Percentiles rank a stretch among this genome's conserved stretches.
Conservation (phyloP, 2,329 filamentous ascomycete species). For the Penicillium italicum region DNA sequence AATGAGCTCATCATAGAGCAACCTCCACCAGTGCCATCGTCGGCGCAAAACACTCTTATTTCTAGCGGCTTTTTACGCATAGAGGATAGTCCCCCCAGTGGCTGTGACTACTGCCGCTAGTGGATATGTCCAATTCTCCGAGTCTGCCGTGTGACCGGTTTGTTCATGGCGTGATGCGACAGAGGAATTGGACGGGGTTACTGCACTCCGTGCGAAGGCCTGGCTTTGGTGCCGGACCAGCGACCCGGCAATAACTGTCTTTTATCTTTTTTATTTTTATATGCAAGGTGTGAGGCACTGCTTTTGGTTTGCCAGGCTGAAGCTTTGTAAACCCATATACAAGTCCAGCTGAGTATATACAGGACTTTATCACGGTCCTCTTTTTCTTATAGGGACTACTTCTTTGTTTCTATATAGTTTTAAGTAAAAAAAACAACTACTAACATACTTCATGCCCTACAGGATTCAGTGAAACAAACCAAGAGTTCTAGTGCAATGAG, state of each 20-base stretch:
- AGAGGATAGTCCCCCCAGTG: too few relatives aligned
- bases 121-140: neutral
- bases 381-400: too few relatives aligned
- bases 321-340: neutral
- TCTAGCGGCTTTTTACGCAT: neutral
- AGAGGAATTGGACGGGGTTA: neutral
- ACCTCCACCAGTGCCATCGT: neutral
- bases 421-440: neutral
- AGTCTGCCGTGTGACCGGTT: neutral
- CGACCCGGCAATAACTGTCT: neutral
- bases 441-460: neutral
- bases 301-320: neutral
- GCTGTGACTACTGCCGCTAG: neutral
- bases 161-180: neutral
- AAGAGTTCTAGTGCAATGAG: neutral
- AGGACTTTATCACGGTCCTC: neutral
- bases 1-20: neutral
- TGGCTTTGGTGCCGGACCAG: neutral
- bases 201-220: neutral
- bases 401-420: neutral
- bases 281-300: neutral
- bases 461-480: neutral
- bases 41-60: neutral
- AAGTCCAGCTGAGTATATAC: neutral
- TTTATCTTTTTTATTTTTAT: neutral